Conservation (phyloP, 768 basidiomycete genomes). For the Rhodotorula sphaerocarpa region DNA sequence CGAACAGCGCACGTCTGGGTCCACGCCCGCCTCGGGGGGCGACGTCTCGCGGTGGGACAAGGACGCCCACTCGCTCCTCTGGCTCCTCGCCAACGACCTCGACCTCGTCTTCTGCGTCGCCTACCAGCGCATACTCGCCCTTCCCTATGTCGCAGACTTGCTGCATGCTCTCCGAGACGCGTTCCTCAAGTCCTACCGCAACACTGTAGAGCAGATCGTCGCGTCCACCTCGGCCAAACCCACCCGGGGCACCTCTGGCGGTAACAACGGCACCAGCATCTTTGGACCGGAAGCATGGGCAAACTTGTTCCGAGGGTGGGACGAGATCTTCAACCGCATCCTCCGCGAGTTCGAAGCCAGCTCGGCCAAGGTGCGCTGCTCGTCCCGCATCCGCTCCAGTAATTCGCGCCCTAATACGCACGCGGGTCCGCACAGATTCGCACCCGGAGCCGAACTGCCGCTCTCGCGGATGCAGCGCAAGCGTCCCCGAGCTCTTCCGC, state of each 20-base stretch:
- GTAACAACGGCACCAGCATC: neutral
- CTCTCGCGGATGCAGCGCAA: no score
- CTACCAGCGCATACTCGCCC: slow-evolving; percentile 88
- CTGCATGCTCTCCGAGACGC: slow-evolving; percentile 68
- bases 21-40: neutral
- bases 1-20: slow-evolving; percentile 55
- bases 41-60: slow-evolving; percentile 57
- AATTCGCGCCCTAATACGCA: no score
- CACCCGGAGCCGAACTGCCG: neutral
- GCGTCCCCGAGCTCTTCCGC: slow-evolving; percentile 5
- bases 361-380: slow-evolving; percentile 48
- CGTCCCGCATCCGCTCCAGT: no score
- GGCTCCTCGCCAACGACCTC: slow-evolving; percentile 89
- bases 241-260: neutral
- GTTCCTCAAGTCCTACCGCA: slow-evolving; percentile 78
- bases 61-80: slow-evolving; percentile 87
- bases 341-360: slow-evolving; percentile 66
- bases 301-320: slow-evolving; percentile 57
- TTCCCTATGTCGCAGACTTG: slow-evolving; percentile 87
- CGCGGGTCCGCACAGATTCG: neutral
- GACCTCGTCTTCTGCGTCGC: slow-evolving; percentile 97
- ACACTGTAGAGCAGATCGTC: slow-evolving; percentile 72
- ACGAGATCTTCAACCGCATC: slow-evolving; percentile 66
- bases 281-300: slow-evolving; percentile 13
- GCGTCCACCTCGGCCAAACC: slow-evolving; percentile 49